A percentile compares a stretch with the other conserved stretches of the same genome.
Conservation (phyloP, 225 moss, liverwort and hornwort species). For the Sphagnum tenellum region DNA sequence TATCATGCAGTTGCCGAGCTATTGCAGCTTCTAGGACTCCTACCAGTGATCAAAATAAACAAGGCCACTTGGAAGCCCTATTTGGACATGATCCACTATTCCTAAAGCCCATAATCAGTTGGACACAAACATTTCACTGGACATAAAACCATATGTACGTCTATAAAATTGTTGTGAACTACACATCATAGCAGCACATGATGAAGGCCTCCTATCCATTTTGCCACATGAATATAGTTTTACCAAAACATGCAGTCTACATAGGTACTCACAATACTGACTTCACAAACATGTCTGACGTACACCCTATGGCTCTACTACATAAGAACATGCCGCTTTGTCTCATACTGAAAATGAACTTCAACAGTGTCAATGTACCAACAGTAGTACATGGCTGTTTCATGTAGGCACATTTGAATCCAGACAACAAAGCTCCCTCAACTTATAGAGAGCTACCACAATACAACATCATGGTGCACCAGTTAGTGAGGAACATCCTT, state of each 20-base stretch:
- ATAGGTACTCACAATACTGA: conserved; percentile 2
- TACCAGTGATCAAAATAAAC: too few relatives aligned
- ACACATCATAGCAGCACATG: conserved; percentile 5
- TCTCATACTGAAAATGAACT: conserved; percentile 4
- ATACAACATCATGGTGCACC: conserved; percentile 12
- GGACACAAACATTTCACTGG: conserved; percentile 2
- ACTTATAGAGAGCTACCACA: conserved; percentile 16
- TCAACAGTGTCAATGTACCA: conserved; percentile 8
- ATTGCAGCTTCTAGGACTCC: too few relatives aligned
- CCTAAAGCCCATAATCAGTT: too few relatives aligned
- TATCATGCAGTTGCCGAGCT: too few relatives aligned
- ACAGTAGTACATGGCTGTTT: conserved; percentile 17
- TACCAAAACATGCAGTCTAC: conserved; percentile 4
- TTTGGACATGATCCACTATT: too few relatives aligned
- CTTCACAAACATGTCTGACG: conserved; percentile 9
- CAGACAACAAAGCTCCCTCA: conserved; percentile 20
- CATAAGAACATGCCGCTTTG: conserved; percentile 9
- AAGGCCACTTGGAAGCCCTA: too few relatives aligned
- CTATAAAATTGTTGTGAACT: conserved; percentile 11
- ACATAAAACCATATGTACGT: conserved; percentile 12
- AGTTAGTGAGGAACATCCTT: conserved; percentile 4
- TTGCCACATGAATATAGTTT: conserved; percentile 1
- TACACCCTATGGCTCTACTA: conserved; percentile 9
- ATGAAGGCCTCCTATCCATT: conserved; percentile 5
- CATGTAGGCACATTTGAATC: conserved; percentile 21